A percentile compares a stretch with the other conserved stretches of the same genome.
These are phyloP conservation scores for Jimgerdemannia flammicorona DNA, from an alignment of 192 early-diverging fungal species.

Conservation along the genomic window DNA sequence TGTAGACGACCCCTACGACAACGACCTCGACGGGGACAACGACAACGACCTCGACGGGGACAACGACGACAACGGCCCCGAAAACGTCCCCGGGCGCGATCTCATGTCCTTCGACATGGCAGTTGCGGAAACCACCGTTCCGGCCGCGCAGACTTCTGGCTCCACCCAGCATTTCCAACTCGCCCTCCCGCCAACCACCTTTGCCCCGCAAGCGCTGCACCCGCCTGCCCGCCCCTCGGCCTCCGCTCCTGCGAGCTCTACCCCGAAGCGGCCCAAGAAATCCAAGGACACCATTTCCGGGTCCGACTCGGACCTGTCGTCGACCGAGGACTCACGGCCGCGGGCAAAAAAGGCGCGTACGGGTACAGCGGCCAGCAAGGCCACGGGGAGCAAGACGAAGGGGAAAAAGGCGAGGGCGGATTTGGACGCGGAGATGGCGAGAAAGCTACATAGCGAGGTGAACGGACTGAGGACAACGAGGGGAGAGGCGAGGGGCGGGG, in stretches of 20 bases:
- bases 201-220: conserved; percentile 20
- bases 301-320: conserved; percentile 3
- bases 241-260: conserved; percentile 3
- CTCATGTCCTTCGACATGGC: neutral
- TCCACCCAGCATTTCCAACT: conserved; percentile 11
- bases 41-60: conserved; percentile 2
- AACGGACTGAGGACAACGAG: conserved; percentile 13
- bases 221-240: conserved; percentile 16
- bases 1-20: conserved; percentile 3
- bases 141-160: conserved; percentile 1
- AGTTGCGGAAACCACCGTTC: neutral
- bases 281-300: conserved; percentile 12
- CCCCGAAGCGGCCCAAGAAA: conserved; percentile 9
- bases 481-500: conserved; percentile 11
- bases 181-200: conserved; percentile 30
- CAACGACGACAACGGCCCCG: conserved; percentile 4
- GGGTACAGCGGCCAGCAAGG: conserved; percentile 1
- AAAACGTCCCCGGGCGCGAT: neutral
- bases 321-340: conserved; percentile 7
- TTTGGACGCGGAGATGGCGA: conserved; percentile 16
- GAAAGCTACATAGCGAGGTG: conserved; percentile 22
- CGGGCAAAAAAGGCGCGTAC: conserved; percentile 10
- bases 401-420: conserved; percentile 18
- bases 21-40: conserved; percentile 2
- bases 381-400: conserved; percentile 18